phyloP scores from a whole-genome alignment of 2,329 filamentous ascomycete species.

The Byssoonygena ceratinophila region DNA sequence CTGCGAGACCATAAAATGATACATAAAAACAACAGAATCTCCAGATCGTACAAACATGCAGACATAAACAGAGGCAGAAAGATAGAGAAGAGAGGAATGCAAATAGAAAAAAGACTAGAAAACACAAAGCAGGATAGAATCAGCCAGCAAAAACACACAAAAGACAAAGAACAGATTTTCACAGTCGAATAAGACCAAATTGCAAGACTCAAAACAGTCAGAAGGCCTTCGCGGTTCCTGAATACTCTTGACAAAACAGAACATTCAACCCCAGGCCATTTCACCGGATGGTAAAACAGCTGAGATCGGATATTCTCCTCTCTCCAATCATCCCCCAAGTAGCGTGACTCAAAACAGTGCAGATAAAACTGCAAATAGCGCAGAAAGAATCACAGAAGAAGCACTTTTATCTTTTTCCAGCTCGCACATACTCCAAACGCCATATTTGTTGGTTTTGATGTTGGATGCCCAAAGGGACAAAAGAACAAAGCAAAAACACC shows the following conservation, averaged over 20 bases:
- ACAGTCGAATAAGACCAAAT: not conserved
- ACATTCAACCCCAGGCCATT: no score
- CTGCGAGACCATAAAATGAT: not conserved
- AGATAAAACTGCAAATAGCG: not conserved
- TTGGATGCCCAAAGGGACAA: not conserved
- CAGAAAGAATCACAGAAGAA: not conserved
- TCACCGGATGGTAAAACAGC: no score
- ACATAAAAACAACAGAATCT: not conserved
- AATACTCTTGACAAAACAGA: no score
- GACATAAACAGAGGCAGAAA: not conserved
- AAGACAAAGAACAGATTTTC: not conserved
- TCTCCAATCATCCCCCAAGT: no score
- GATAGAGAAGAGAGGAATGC: not conserved
- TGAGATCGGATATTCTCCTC: no score
- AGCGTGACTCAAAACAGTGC: no score
- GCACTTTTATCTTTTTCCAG: not conserved
- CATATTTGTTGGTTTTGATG: not conserved
- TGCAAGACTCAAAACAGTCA: not conserved
- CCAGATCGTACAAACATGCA: not conserved
- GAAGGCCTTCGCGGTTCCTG: no score
- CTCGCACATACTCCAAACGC: slow-evolving; percentile 3
- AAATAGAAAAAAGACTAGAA: not conserved
- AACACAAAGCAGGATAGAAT: no score
- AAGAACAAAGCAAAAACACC: slow-evolving; percentile 5
- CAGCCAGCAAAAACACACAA: no score